Base-by-base conservation (phyloP, 805 yeast genomes). In the Huiozyma sinensis region DNA sequence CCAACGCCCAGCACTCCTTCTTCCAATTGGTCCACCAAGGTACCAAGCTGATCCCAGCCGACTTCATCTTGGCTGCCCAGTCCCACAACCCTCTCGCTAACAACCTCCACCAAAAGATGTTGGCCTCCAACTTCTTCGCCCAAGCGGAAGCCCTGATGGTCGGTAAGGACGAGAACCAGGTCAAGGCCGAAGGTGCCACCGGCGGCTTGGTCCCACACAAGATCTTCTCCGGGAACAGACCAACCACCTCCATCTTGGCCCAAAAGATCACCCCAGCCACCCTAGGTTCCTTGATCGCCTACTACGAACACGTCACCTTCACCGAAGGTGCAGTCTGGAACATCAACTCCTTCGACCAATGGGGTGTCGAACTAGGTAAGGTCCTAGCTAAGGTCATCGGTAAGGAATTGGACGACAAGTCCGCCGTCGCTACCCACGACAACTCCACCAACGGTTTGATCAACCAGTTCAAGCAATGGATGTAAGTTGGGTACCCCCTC, bases 331-430 rank as follows among this genome's bases (percentile, higher is more conserved):
- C 98, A 46, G 71, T 92, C 61, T 90, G 98, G 98, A 92, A 94
- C 78, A 89, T 92, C 74, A 92, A 92, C 81, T 90, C 97, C 13
- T 92, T 87, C 65, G 98, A 92, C 74, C 98, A 92, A 75, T 92
- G 97, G 95, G 98, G 98, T 70, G 98, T 92, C 60, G 98, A 92
- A 73, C 83, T 92, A 58, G 98, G 98, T 67, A 92, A 92, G 73
- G 94, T 83, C 43, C 79, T 92, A 64, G 98, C 98, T 63, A 92
- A 92, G 81, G 92, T 76, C 47, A 90, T 92, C 61, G 90, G 94
- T 58, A 76, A 76, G 58, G 97, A 92, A 71, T 79, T 92, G 63
- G 84, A 83, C 56, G 77, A 74, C 61, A 58, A 69, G 30, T 61
- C 65, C 39, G 67, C 70, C 44, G 79, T 83, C 44, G 63, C 70